Evolutionary conservation across 495 filamentous ascomycete genomes (phyloP), one percentile per base, ranked within the genome.

Genomic region (Hypoxylon perforatum): DNA sequence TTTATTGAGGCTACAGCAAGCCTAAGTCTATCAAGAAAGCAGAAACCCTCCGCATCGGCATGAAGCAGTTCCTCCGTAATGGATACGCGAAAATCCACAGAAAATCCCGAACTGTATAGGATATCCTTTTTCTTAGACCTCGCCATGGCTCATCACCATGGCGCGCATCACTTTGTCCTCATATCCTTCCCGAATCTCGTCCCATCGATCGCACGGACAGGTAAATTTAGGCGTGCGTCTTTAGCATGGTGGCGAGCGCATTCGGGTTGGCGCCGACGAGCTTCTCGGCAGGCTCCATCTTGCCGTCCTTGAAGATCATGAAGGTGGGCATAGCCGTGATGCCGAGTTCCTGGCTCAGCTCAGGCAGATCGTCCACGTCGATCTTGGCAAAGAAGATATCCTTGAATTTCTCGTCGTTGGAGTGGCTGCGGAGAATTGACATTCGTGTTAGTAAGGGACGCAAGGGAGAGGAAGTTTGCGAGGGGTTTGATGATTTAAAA

Each of bases 321-420:
- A 99, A 97, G 11, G 94, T 97, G 56, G 95, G 95, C 95, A 99
- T 98, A 72, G 95, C 93, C 70, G 91, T 90, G 80, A 99, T 86
- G 65, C 87, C 87, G 56, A 95, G 87, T 72, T 96, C 87, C 69
- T 89, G 84, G 35, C 91, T 90, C 14, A 97, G 87, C 0, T 90
- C 86, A 58, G 88, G 77, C 23, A 94, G 80, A 62, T 91, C 81
- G 77, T 99, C 95, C 63, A 98, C 93, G 79, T 98, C 93, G 75
- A 99, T 77, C 86, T 97, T 96, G 86, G 86, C 90, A 82, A 97
- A 97, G 72, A 85, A 82, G 69, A 87, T 84, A 57, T 79, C 59
- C 56, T 69, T 62, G 65, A 72, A 71, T 38, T 57, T 17, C 5
- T 72, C 62, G 11, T 65, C 59, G 39, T 74, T 51, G 36, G 63